These are phyloP conservation scores for Fusarium sororula DNA, from an alignment of 2,329 filamentous ascomycete species.

Conservation along the genomic window DNA sequence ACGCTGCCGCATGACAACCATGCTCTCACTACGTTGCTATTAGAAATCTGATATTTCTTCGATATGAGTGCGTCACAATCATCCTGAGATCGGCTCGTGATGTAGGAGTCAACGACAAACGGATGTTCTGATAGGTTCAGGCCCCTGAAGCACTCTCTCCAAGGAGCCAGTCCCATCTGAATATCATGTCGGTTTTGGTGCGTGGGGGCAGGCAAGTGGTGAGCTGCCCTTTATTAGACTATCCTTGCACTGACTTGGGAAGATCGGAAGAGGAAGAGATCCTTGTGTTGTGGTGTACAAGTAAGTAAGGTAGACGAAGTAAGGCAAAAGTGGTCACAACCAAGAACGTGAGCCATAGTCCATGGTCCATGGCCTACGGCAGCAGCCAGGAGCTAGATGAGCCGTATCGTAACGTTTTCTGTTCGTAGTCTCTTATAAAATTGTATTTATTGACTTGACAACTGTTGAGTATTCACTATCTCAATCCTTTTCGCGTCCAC, in stretches of 20 bases:
- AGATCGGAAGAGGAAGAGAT: slow-evolving; percentile 21
- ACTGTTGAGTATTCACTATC: neutral
- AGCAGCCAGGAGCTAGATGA: neutral
- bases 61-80: slow-evolving; percentile 10
- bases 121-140: slow-evolving; percentile 17
- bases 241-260: slow-evolving; percentile 5
- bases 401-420: neutral
- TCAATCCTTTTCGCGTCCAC: neutral
- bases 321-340: neutral
- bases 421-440: neutral
- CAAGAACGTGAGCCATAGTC: neutral
- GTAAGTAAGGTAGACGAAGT: neutral
- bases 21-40: neutral
- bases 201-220: slow-evolving; percentile 24
- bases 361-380: neutral
- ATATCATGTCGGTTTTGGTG: neutral
- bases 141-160: neutral
- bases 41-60: neutral
- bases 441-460: neutral
- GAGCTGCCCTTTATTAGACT: neutral
- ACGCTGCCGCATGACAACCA: neutral
- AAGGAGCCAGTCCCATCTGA: slow-evolving; percentile 3
- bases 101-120: slow-evolving; percentile 1
- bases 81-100: slow-evolving; percentile 12
- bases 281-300: neutral